phyloP scores from a whole-genome alignment of 192 early-diverging fungal genomes.

The Mortierella antarctica region DNA sequence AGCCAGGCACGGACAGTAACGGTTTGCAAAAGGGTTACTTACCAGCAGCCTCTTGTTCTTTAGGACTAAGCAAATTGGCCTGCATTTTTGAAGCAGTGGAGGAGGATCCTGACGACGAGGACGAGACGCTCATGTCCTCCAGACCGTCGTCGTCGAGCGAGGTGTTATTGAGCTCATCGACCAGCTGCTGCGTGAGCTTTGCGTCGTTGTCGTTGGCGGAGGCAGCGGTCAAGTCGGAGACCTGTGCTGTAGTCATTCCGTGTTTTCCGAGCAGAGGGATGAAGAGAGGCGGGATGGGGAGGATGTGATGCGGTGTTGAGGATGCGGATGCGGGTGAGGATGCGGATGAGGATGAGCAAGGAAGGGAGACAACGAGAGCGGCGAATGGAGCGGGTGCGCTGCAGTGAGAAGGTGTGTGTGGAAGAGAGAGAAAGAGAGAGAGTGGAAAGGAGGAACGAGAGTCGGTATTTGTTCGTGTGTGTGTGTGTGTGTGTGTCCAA shows the following conservation, averaged over 20 bases:
- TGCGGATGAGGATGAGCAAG: background rate
- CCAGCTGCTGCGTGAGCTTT: conserved; percentile 19
- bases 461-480: background rate
- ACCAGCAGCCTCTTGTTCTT: conserved; percentile 51
- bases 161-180: conserved; percentile 33
- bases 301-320: background rate
- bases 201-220: conserved; percentile 23
- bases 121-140: conserved; percentile 1
- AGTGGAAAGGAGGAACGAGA: background rate
- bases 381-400: background rate
- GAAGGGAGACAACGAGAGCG: background rate
- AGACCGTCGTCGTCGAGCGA: conserved; percentile 28
- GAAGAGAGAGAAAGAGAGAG: background rate
- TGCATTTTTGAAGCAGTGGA: conserved; percentile 16
- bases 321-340: background rate
- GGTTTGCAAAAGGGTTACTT: background rate
- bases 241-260: background rate
- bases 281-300: background rate
- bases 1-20: background rate
- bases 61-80: conserved; percentile 41
- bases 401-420: background rate
- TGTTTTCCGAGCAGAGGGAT: background rate
- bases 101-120: conserved; percentile 9
- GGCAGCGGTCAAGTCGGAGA: background rate
- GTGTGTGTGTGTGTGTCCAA: no score